Base-by-base conservation (phyloP, 768 basidiomycete genomes). In the Melanogaster broomeanus region DNA sequence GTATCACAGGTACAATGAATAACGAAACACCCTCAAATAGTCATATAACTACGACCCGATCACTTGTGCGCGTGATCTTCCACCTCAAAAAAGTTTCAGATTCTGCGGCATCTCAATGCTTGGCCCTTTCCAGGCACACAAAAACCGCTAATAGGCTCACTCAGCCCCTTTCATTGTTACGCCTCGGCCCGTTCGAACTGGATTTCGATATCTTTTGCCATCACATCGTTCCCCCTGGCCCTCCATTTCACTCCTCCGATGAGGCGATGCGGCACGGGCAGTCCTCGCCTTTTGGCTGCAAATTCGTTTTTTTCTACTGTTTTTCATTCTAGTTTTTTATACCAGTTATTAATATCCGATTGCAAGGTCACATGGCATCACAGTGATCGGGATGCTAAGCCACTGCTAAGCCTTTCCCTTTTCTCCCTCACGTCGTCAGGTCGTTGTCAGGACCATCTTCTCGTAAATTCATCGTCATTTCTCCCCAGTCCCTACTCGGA, bases 51-150 rank as follows among this genome's bases (percentile, higher is more conserved):
- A 31, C 30, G 2, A 31, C 41, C 9, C 16, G 25, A 24, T 42
- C 44, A 40, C 50, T 52, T n/a, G n/a, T n/a, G n/a, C n/a, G n/a
- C 53, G 35, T 48, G 48, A 31, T 31, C 30, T 12, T n/a, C n/a
- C n/a, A n/a, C n/a, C n/a, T n/a, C n/a, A n/a, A n/a, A 3, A 66
- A 53, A 57, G 64, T 66, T 68, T 66, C 64, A 66, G 66, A 59
- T 64, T 33, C 65, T 42, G 6, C 54, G 58, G 52, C 50, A 45
- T 53, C 24, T 53, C 63, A 67, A 52, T 56, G n/a, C n/a, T 62
- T 64, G 54, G 58, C 48, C 52, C 42, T 37, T 28, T 3, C 47
- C 65, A 67, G 65, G 65, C 60, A 67, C 63, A 6, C 2, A n/a
- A 40, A 21, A 27, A 19, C 13, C 19, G 25, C 25, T 28, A 18